phyloP scores from a whole-genome alignment of 2,329 filamentous ascomycete species.

The Ophiocordyceps camponoti-rufipedis region DNA sequence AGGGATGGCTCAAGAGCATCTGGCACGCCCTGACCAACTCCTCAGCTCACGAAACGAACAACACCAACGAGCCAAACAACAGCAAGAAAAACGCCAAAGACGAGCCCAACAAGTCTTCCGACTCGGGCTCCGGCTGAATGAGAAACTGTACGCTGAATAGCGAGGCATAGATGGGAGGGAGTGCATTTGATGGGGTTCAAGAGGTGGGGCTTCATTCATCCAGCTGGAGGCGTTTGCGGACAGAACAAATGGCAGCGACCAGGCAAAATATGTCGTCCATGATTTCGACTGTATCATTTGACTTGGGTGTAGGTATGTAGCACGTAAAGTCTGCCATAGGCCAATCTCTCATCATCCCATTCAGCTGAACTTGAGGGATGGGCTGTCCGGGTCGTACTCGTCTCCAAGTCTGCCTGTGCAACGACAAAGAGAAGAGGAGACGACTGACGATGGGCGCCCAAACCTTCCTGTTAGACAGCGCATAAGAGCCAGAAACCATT shows the following conservation, averaged over 20 bases:
- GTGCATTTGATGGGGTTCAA: slow-evolving; percentile 20
- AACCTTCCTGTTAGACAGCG: slow-evolving; percentile 3
- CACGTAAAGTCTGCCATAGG: too few relatives aligned
- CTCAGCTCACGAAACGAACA: slow-evolving; percentile 26
- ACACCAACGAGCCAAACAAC: slow-evolving; percentile 9
- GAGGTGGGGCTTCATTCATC: slow-evolving; percentile 10
- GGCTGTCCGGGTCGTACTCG: too few relatives aligned
- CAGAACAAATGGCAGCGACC: too few relatives aligned
- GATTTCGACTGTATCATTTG: too few relatives aligned
- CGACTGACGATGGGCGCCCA: too few relatives aligned
- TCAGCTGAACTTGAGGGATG: too few relatives aligned
- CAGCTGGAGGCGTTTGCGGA: slow-evolving; percentile 11
- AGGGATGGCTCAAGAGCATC: slow-evolving; percentile 81
- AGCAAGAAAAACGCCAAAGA: slow-evolving; percentile 9
- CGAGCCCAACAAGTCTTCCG: slow-evolving; percentile 15
- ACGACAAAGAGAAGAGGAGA: too few relatives aligned
- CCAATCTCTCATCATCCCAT: too few relatives aligned
- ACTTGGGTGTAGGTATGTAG: too few relatives aligned
- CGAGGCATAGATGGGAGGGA: slow-evolving; percentile 1
- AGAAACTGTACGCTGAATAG: not conserved
- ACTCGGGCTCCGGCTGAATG: slow-evolving; percentile 13
- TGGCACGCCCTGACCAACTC: slow-evolving; percentile 89
- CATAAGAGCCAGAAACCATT: not conserved
- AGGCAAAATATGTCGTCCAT: too few relatives aligned
- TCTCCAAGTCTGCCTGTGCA: too few relatives aligned